Percentiles rank a stretch among this genome's conserved stretches.
Conservation (phyloP, 192 early-diverging fungal genomes). For the Pilobolus umbonatus region DNA sequence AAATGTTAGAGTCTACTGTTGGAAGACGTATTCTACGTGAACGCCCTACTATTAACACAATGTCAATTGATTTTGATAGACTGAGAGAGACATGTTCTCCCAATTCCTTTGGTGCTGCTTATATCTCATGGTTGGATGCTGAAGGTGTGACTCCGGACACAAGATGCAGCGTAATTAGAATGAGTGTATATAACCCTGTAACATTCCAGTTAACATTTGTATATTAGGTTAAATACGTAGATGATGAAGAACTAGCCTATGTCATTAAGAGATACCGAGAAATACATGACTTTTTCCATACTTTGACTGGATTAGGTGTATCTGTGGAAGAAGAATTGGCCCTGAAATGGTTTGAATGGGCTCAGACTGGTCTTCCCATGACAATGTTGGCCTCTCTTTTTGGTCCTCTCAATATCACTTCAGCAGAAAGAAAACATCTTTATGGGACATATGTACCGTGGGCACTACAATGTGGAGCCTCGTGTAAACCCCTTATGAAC, state of each 20-base stretch:
- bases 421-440: conserved; percentile 55
- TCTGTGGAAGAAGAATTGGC: conserved; percentile 89
- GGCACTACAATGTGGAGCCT: conserved; percentile 81
- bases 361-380: conserved; percentile 89
- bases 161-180: conserved; percentile 55
- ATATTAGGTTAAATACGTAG: conserved; percentile 78
- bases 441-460: conserved; percentile 80
- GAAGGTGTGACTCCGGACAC: conserved; percentile 81
- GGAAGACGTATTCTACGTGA: conserved; percentile 84
- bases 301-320: conserved; percentile 73
- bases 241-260: conserved; percentile 88
- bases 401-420: conserved; percentile 70
- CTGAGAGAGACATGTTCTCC: conserved; percentile 56
- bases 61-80: conserved; percentile 59
- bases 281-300: conserved; percentile 94
- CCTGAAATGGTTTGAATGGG: conserved; percentile 93
- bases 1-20: conserved; percentile 68
- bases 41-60: conserved; percentile 71
- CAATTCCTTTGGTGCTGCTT: conserved; percentile 83
- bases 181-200: too few species aligned
- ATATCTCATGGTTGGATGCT: conserved; percentile 72
- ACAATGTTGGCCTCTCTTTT: conserved; percentile 74
- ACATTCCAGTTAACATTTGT: too few species aligned
- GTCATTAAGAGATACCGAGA: conserved; percentile 92
- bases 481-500: conserved; percentile 75